Base-by-base conservation (phyloP, 805 yeast species). In the Cyberlindnera lachancei region DNA sequence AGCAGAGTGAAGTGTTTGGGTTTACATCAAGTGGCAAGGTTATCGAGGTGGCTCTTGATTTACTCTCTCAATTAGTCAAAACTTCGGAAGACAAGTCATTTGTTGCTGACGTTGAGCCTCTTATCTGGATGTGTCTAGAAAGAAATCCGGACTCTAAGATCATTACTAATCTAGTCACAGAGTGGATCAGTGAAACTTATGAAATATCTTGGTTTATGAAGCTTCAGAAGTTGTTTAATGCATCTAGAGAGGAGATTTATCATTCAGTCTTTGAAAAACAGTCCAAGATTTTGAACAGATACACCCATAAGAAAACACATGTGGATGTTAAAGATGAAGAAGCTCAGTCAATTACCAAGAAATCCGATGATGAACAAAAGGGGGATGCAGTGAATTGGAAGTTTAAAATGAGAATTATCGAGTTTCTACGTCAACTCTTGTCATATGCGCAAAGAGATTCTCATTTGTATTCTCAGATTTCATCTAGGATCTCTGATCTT, bases 121-220 rank as follows among this genome's bases (percentile, higher is more conserved):
- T 71, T 18, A 56, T 79, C 6, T 84, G 92, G 92, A 59, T 74
- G 7, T 72, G 64, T 22, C 67, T 61, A 40, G 75, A 66, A 57
- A 58, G 50, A 10, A 52, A 56, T 11, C 73, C 76, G 4, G 37
- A 54, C 3, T 70, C 75, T 26, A 42, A 41, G 2, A 65, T 63
- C 7, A 50, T 80, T 14, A 50, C 61, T 18, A 53, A 57, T 4
- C 58, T 80, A 29, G 61, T 83, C 10, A 52, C 48, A 12, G 66
- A 72, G 13, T 83, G 92, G 90, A 53, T 82, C 27, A 73, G 70
- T 13, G 64, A 71, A 16, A 66, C 70, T 3, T 58, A 52, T 5
- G 63, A 59, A 19, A 40, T 60, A 12, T 67, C 63, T 11, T 82
- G 92, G 92, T 71, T 82, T 36, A 51, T 59, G 1, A 68, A 73